phyloP scores from a whole-genome alignment of 164 flowering plant genomes.

The Magnolia sinica region DNA sequence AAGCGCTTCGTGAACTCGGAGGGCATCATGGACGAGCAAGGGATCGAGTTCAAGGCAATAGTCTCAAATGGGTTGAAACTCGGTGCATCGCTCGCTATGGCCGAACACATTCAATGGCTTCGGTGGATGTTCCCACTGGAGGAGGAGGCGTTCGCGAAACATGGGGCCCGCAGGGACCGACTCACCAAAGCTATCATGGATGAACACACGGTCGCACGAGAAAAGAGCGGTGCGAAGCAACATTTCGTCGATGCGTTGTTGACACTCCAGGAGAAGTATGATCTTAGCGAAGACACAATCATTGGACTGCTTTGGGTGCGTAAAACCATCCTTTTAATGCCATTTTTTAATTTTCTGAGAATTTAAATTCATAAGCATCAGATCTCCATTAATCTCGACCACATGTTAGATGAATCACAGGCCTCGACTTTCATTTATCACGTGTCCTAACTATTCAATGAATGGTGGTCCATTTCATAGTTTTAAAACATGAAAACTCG shows the following conservation, averaged over 20 bases:
- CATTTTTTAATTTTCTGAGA: no score
- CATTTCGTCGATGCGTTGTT: constrained; percentile 61
- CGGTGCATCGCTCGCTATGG: constrained; percentile 38
- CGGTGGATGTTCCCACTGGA: constrained; percentile 46
- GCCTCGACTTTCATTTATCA: no score
- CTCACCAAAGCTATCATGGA: constrained; percentile 54
- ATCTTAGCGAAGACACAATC: constrained; percentile 52
- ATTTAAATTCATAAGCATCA: no score
- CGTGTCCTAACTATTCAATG: no score
- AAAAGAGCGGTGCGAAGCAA: constrained; percentile 31
- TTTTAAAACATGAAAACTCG: no score
- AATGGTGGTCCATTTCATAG: no score
- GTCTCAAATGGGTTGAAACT: constrained; percentile 39
- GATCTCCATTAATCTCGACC: no score
- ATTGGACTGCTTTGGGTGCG: constrained; percentile 61
- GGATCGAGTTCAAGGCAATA: constrained; percentile 44
- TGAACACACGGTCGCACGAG: constrained; percentile 45
- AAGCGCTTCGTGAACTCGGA: constrained; percentile 45
- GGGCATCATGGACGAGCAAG: constrained; percentile 48
- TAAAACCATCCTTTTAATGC: not conserved
- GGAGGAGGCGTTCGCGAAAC: constrained; percentile 38
- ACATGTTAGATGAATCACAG: no score
- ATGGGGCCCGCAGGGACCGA: constrained; percentile 33
- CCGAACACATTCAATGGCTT: constrained; percentile 50
- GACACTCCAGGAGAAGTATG: constrained; percentile 45